These are phyloP conservation scores for Podospora appendiculata DNA, from an alignment of 495 filamentous ascomycete species.

Conservation along the genomic window DNA sequence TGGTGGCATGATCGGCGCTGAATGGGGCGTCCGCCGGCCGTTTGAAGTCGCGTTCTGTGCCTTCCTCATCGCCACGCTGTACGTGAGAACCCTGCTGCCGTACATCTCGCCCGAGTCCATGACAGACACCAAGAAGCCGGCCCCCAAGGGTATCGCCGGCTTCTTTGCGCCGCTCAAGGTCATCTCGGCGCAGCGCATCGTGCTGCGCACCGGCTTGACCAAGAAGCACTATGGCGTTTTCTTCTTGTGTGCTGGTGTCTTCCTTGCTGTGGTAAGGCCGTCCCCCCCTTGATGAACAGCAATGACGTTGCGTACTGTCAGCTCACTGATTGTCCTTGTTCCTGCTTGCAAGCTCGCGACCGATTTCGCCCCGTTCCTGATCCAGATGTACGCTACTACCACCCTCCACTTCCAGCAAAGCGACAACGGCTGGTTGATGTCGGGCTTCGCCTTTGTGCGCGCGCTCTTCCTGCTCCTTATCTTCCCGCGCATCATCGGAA, in stretches of 20 bases:
- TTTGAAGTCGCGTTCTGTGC: conserved; percentile 44
- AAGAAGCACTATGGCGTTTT: conserved; percentile 42
- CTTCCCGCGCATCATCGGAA: conserved; percentile 46
- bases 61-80: conserved; percentile 34
- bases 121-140: conserved; percentile 21
- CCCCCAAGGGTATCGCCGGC: conserved; percentile 24
- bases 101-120: conserved; percentile 30
- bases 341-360: conserved; percentile 37
- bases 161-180: conserved; percentile 49
- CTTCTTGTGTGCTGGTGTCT: conserved; percentile 45
- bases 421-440: conserved; percentile 48
- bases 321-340: background rate
- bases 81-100: conserved; percentile 29
- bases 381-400: conserved; percentile 48
- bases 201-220: conserved; percentile 30
- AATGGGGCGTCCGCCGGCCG: conserved; percentile 41
- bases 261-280: conserved; percentile 41
- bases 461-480: conserved; percentile 45
- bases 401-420: conserved; percentile 44
- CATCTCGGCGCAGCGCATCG: conserved; percentile 39
- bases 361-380: conserved; percentile 42
- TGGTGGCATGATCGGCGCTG: conserved; percentile 46
- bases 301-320: no score
- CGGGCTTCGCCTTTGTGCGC: conserved; percentile 42
- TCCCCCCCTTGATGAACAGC: background rate